Evolutionary conservation across 2,329 filamentous ascomycete genomes (phyloP), one percentile per base, ranked within the genome.

Genomic region (Aureobasidium pullulans): DNA sequence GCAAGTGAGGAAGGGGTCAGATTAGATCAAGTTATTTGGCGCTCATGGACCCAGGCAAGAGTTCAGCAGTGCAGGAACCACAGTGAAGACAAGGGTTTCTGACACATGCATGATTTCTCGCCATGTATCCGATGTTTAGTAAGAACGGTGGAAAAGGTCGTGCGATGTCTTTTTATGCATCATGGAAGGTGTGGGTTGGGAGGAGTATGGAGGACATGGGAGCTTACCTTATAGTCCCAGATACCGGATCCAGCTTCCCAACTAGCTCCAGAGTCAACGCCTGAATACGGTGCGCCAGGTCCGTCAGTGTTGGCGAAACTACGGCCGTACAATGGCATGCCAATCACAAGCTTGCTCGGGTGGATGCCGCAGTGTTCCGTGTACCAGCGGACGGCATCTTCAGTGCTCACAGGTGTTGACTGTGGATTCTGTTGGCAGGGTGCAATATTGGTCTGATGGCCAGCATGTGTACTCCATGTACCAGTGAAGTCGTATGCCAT

Each of bases 261-360:
- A 59, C 82, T 88, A 0, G 91, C 93, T 58, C 85, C 79, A 39
- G 52, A 56, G 1, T 91, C 92, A 8, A 89, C 79, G 6, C 90
- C 91, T 50, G 72, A 81, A 73, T 81, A 96, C 0, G 83, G 75
- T 34, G 77, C 72, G 1, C 93, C 93, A 0, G 84, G 81, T 0
- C 91, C 92, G 29, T 87, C 80, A 0, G 93, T 96, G 64, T 84
- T 83, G 65, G 85, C 80, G 71, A 96, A 97, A 0, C 89, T 84
- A 37, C 91, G 88, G 1, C 93, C 93, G 70, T 96, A 97, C 11
- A 97, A 77, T 2, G 93, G 92, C 88, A 96, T 93, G 2, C 93
- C 92, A 13, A 96, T 73, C 3, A 96, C 88, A 57, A 97, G 83
- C 75, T 96, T 96, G 62, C 78, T 69, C 0, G 84, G 70, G 0